Base-by-base conservation (phyloP, 2,329 filamentous ascomycete genomes). In the Curvularia eragrostidis region DNA sequence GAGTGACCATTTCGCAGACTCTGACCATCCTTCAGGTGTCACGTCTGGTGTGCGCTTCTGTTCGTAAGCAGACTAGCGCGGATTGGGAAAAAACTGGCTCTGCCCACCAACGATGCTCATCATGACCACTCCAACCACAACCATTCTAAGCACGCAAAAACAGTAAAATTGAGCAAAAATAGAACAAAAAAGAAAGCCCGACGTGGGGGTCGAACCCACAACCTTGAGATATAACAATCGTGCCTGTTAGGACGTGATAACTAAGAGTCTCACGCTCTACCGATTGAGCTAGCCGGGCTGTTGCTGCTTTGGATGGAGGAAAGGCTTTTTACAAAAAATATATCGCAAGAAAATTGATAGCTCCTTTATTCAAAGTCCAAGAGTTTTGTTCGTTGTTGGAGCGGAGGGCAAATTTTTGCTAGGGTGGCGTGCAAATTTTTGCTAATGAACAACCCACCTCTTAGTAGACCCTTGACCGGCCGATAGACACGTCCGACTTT, bases 231-330 rank as follows among this genome's bases (percentile, higher is more conserved):
- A 47, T 51, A 52, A 32, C 34, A 52, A 56, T 52, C 54, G 54
- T 52, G 54, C 42, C 54, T 56, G 26, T 52, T 47, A 56, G 54
- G 42, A 41, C 54, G 54, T 56, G 54, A 56, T 47, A 56, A 38
- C 57, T 76, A 76, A 77, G 74, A 77, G 74, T 75, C 74, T 76
- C 69, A 77, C 73, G 74, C 74, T 75, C 74, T 77, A 76, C 74
- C 74, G 74, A 76, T 76, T 76, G 70, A 72, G 52, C 48, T 56
- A 59, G 46, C 53, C 48, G 43, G 48, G 57, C 52, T 41, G 41
- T 41, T 55, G 39, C 12, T 46, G 48, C 23, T 46, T 50, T 55
- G 18, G 54, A 52, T 56, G 36, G n/a, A 24, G 26, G 12, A n/a
- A 18, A 9, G 18, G 3, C 3, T 7, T 26, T 10, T 19, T 7